Base-by-base conservation (phyloP, 2,329 filamentous ascomycete genomes). In the Alternaria novae-zelandiae region DNA sequence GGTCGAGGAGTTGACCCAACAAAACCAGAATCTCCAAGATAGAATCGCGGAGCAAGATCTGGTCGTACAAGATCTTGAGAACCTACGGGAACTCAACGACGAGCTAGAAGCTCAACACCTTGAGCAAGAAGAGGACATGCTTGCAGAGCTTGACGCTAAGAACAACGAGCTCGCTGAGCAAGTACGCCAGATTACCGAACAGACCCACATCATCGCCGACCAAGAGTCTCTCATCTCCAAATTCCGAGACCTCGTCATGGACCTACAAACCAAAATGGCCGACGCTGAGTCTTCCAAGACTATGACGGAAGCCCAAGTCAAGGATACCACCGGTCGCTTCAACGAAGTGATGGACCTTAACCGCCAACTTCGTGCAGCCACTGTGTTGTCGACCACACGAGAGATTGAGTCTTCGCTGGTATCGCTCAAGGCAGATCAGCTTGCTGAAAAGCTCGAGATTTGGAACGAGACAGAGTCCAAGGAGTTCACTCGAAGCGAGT, bases 261-360 rank as follows among this genome's bases (percentile, higher is more conserved):
- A 89, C 69, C 82, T 98, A 65, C 94, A 97, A 79, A 89, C 85
- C 69, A 94, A 97, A 76, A 83, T 98, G 69, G 92, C 97, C 72
- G 94, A 98, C 74, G 95, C 97, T 86, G 89, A 93, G 63, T 92
- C 94, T 12, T 96, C 94, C 5, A 93, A 96, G 73, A 93, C 94
- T 47, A 91, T 98, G 70, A 96, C 94, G 1, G 96, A 98, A 79
- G 91, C 91, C 15, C 94, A 98, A 78, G 94, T 95, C 1, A 94
- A 94, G 77, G 93, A 98, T 78, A 88, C 98, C 59, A 94, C 90
- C 68, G 92, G 88, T 72, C 91, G 93, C 66, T 97, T 95, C 47
- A 89, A 94, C 66, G 94, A 95, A 57, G 97, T 99, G 91, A 92
- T 97, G 88, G 95, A 99, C 74, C 86, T 99, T 49, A 98, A 98